Base-by-base conservation (phyloP, 2,329 filamentous ascomycete genomes). In the Coniochaeta pulveracea region DNA sequence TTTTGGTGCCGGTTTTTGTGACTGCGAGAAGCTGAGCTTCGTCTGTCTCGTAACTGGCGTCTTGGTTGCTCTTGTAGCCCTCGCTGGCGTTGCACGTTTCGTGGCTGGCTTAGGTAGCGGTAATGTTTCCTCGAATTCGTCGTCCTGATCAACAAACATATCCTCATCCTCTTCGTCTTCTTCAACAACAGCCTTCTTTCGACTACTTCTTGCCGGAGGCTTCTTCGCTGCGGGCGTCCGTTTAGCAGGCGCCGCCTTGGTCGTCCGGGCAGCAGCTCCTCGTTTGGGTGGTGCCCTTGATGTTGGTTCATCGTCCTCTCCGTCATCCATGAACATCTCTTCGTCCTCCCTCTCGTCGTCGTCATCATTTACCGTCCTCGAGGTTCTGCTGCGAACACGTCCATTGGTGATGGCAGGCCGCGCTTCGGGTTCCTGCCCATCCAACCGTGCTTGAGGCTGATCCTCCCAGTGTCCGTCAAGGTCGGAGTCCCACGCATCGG, bases 401-500 rank as follows among this genome's bases (percentile, higher is more conserved):
- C 41, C 44, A 45, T 15, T 46, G 47, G 30, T 17, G 39, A 37
- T 4, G 17, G 35, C 19, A n/a, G 28, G 18, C 4, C 34, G 19
- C 37, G 43, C 26, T 60, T 39, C 69, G 58, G 14, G 62, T 49
- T 9, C 46, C 6, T 50, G 47, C 10, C 50, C 52, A n/a, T 69
- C 58, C 27, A 76, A 64, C 5, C 76, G 54, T 2, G 79, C 83
- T 6, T 72, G 78, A 0, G 82, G 74, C 37, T 85, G 76, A 30
- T 91, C 81, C 39, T 80, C 80, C 88, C 89, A 96, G 33, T 69
- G 68, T 0, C 88, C 91, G 32, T 94, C 80, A 17, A 88, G 61
- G 43, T 96, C 89, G n/a, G 76, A 84, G 49, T 96, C 85, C 86
- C 88, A 96, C 3, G 66, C 67, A 9, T 74, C 70, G 2, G 89